phyloP scores from a whole-genome alignment of 805 yeast species.

The Kuraishia floccosa region DNA sequence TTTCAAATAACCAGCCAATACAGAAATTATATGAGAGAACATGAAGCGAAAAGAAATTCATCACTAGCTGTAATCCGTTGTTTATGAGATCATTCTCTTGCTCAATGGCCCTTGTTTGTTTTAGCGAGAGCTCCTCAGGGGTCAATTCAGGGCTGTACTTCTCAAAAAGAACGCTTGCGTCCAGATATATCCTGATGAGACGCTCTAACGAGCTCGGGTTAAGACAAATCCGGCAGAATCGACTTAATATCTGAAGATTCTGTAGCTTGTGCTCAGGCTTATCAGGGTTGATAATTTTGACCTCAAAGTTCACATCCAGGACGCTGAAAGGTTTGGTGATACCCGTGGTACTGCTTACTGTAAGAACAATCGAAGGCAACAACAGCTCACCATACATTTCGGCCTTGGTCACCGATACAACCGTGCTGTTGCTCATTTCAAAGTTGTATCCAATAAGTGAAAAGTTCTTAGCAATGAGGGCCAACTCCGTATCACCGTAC shows the following conservation, averaged over 20 bases:
- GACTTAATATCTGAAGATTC: constrained; percentile 45
- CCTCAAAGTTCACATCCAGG: constrained; percentile 32
- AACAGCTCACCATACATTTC: constrained; percentile 25
- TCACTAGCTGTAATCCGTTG: no score
- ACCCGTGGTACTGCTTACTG: constrained; percentile 7
- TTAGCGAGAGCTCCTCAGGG: no score
- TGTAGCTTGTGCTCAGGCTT: constrained; percentile 15
- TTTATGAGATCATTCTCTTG: no score
- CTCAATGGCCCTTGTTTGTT: no score
- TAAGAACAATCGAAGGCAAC: constrained; percentile 29
- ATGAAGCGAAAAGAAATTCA: constrained; percentile 39
- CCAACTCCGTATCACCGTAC: constrained; percentile 18
- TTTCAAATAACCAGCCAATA: constrained; percentile 69
- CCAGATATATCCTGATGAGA: no score
- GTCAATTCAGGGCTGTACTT: no score
- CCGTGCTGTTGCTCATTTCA: constrained; percentile 6
- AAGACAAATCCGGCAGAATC: constrained; percentile 45
- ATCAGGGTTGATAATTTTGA: constrained; percentile 29
- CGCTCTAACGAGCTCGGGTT: constrained; percentile 29
- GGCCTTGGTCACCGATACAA: constrained; percentile 6
- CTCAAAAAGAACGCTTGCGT: no score
- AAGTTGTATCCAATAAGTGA: constrained; percentile 15
- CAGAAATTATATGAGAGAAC: constrained; percentile 56
- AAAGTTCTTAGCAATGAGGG: constrained; percentile 23
- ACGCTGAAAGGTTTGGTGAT: constrained; percentile 26